These are phyloP conservation scores for Fusarium miscanthi DNA, from an alignment of 2,329 filamentous ascomycete genomes.

Conservation along the genomic window DNA sequence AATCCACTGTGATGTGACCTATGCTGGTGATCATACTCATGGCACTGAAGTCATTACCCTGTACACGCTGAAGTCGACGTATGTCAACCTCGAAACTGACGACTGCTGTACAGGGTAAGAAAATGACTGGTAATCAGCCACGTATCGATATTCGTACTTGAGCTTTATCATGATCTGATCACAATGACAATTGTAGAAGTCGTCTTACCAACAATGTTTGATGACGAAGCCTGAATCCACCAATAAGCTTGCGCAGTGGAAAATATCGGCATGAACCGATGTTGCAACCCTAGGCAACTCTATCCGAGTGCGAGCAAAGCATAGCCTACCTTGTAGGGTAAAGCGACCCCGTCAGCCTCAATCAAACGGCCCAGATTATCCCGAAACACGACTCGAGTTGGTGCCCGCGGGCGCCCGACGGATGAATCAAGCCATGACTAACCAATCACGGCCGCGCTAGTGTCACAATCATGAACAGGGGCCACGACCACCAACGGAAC, in stretches of 20 bases:
- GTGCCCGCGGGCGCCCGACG: neutral
- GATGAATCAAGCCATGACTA: neutral
- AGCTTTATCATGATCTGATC: no score
- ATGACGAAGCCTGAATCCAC: neutral
- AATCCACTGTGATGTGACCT: no score
- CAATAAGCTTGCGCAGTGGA: neutral
- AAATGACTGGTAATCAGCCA: rapidly evolving
- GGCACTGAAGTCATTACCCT: neutral
- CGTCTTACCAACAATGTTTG: no score
- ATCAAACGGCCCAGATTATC: neutral
- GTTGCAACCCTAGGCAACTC: neutral
- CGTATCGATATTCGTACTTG: rapidly evolving
- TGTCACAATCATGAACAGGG: neutral
- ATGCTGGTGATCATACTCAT: neutral
- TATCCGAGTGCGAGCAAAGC: neutral
- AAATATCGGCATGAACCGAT: neutral
- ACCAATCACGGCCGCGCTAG: neutral
- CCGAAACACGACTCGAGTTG: neutral
- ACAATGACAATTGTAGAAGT: neutral
- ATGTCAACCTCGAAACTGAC: neutral
- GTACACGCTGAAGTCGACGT: no score
- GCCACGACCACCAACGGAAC: neutral
- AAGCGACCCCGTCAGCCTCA: neutral
- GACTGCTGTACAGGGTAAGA: neutral
- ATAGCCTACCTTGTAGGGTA: neutral